Conservation (phyloP, 2,329 filamentous ascomycete genomes). For the Pseudocercospora crystallina region DNA sequence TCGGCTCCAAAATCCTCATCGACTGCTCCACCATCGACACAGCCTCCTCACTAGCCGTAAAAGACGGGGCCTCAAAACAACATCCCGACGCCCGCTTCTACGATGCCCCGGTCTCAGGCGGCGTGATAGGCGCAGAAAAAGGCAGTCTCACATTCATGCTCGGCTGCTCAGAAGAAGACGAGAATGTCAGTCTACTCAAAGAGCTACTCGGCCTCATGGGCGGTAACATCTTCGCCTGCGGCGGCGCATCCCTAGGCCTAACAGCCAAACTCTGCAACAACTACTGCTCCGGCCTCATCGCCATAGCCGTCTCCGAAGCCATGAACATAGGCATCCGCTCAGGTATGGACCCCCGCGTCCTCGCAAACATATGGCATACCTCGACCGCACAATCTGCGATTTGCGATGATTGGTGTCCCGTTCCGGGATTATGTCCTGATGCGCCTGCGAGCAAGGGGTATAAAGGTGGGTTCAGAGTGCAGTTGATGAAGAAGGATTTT, state of each 20-base stretch:
- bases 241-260: slow-evolving; percentile 56
- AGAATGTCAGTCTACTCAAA: slow-evolving; percentile 46
- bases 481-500: slow-evolving; percentile 62
- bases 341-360: slow-evolving; percentile 55
- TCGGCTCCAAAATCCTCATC: slow-evolving; percentile 50
- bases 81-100: slow-evolving; percentile 50
- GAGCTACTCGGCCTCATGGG: slow-evolving; percentile 54
- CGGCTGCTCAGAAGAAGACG: slow-evolving; percentile 48
- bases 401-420: slow-evolving; percentile 53
- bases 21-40: slow-evolving; percentile 60
- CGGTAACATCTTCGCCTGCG: slow-evolving; percentile 55
- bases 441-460: slow-evolving; percentile 52
- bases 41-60: slow-evolving; percentile 49
- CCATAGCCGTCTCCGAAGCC: slow-evolving; percentile 58
- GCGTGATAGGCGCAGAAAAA: slow-evolving; percentile 52
- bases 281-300: slow-evolving; percentile 59
- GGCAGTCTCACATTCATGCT: slow-evolving; percentile 58
- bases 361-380: slow-evolving; percentile 53
- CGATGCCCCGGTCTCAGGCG: slow-evolving; percentile 56
- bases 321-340: slow-evolving; percentile 61
- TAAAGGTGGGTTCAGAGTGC: slow-evolving; percentile 57
- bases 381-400: slow-evolving; percentile 55
- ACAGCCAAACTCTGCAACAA: slow-evolving; percentile 63
- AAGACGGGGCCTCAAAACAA: slow-evolving; percentile 38
- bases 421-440: slow-evolving; percentile 50